Percentiles rank a stretch among this genome's conserved stretches.
These are phyloP conservation scores for Entomortierella lignicola DNA, from an alignment of 192 early-diverging fungal genomes.

Conservation along the genomic window DNA sequence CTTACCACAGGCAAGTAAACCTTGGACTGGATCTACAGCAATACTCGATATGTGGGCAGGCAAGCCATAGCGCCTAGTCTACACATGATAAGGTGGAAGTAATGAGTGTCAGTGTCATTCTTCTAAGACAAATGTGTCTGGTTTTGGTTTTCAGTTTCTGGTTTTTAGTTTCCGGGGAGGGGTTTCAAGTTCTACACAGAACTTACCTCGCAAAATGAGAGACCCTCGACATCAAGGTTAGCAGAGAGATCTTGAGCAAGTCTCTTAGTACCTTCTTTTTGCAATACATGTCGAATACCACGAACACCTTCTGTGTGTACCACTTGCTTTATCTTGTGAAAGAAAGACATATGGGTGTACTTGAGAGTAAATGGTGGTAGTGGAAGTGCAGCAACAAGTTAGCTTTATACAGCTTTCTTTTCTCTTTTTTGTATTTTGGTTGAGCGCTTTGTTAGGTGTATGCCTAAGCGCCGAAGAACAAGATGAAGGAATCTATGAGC, in stretches of 20 bases:
- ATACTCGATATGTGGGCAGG: conserved; percentile 51
- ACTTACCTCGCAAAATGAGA: conserved; percentile 43
- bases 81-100: background rate
- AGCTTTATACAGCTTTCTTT: too few relatives aligned
- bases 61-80: conserved; percentile 55
- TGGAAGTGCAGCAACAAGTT: background rate
- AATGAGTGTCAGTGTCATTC: background rate
- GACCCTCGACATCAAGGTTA: conserved; percentile 17
- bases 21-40: conserved; percentile 65
- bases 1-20: conserved; percentile 67
- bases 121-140: background rate
- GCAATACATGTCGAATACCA: conserved; percentile 43
- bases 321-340: conserved; percentile 42
- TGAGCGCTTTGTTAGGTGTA: too few relatives aligned
- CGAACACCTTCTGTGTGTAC: conserved; percentile 46
- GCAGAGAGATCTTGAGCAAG: conserved; percentile 50
- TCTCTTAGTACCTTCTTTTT: conserved; percentile 49
- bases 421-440: too few relatives aligned
- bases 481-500: too few relatives aligned
- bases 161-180: too few relatives aligned
- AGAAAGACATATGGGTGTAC: conserved; percentile 32
- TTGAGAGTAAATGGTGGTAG: background rate
- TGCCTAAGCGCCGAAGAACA: too few relatives aligned
- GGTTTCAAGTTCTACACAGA: too few relatives aligned
- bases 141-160: background rate